These are phyloP conservation scores for Turritis glabra DNA, from an alignment of 345 rosid genomes.

Conservation along the genomic window DNA sequence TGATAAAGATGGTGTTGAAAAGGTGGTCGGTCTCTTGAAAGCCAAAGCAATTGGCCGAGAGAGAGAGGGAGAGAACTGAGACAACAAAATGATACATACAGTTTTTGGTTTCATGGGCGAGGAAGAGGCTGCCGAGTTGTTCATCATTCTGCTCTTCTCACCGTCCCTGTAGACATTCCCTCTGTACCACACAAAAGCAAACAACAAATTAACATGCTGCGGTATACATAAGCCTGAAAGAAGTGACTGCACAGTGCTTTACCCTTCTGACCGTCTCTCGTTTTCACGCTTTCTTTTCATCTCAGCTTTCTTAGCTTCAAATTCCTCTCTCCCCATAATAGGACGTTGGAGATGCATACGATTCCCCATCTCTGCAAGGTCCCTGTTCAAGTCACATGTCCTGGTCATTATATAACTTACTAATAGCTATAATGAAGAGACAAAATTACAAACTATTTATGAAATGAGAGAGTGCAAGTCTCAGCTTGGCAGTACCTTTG, in stretches of 20 bases:
- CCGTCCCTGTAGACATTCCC: constrained; percentile 59
- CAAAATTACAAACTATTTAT: background rate
- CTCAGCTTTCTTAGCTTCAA: constrained; percentile 92
- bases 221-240: background rate
- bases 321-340: constrained; percentile 90
- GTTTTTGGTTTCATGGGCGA: constrained; percentile 50
- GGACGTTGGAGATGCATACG: constrained; percentile 69
- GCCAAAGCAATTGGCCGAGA: constrained; percentile 28
- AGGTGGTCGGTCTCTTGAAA: constrained; percentile 14
- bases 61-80: background rate
- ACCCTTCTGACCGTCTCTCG: constrained; percentile 82
- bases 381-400: constrained; percentile 47
- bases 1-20: background rate
- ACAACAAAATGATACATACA: constrained; percentile 41
- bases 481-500: constrained; percentile 28
- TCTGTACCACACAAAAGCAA: constrained; percentile 26
- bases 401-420: background rate
- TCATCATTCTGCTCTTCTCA: constrained; percentile 62
- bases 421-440: background rate
- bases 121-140: constrained; percentile 55
- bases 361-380: constrained; percentile 71
- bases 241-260: background rate
- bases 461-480: background rate
- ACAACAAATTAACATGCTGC: constrained; percentile 6
- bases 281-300: constrained; percentile 83